These are phyloP conservation scores for Fonsecaea nubica DNA, from an alignment of 2,329 filamentous ascomycete species.

Conservation along the genomic window DNA sequence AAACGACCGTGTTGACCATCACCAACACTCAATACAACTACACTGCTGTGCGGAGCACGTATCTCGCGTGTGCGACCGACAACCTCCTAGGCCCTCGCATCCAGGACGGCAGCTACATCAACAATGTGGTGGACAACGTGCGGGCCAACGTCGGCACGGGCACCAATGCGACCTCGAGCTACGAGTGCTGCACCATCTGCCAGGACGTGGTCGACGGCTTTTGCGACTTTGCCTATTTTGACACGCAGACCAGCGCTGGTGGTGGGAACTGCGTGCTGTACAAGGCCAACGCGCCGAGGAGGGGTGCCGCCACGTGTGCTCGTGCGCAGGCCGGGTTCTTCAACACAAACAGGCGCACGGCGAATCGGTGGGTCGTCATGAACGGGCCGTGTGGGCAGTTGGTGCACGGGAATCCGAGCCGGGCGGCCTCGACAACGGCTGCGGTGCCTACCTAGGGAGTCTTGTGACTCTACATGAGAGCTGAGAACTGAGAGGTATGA, in stretches of 20 bases:
- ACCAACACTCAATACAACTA: neutral
- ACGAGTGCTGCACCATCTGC: constrained; percentile 16
- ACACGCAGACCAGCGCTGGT: neutral
- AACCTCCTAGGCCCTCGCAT: constrained; percentile 13
- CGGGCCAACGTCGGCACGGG: neutral
- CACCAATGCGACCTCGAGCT: constrained; percentile 14
- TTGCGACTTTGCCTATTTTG: constrained; percentile 17
- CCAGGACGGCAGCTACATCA: constrained; percentile 13
- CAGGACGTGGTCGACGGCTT: constrained; percentile 1
- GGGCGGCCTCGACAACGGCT: neutral
- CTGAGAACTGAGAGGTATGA: no score
- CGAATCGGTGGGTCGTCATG: constrained; percentile 4
- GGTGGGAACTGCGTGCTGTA: neutral
- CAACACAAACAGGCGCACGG: neutral
- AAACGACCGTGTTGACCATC: neutral
- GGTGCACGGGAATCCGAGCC: constrained; percentile 4
- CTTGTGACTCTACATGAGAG: no score
- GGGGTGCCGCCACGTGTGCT: neutral
- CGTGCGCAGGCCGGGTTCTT: constrained; percentile 7
- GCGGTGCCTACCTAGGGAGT: neutral
- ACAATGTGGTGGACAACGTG: constrained; percentile 3
- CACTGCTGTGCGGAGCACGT: neutral
- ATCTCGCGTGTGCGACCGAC: constrained; percentile 14
- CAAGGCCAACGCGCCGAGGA: neutral
- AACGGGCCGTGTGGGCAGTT: constrained; percentile 16